Conservation (phyloP, 306 rosid genomes). For the Citrullus amarus region DNA sequence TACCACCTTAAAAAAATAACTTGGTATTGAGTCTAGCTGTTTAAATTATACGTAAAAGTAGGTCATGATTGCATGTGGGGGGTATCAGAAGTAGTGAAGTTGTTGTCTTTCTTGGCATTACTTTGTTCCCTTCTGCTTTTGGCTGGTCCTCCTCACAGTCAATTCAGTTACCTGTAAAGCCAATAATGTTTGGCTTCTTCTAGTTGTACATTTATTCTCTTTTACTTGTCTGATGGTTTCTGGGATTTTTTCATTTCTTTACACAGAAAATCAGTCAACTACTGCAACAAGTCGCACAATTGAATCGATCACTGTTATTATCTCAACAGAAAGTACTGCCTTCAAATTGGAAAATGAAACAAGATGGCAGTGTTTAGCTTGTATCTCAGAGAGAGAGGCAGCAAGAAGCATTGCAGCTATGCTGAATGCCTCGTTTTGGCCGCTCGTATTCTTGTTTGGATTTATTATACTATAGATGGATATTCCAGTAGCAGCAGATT, state of each 20-base stretch:
- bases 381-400: neutral
- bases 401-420: neutral
- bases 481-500: neutral
- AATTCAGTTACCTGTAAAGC: neutral
- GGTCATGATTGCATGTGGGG: neutral
- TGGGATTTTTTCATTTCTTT: neutral
- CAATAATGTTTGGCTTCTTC: neutral
- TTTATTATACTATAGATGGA: neutral
- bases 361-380: neutral
- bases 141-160: neutral
- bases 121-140: neutral
- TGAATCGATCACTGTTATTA: constrained; percentile 23
- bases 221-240: neutral
- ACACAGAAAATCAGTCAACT: constrained; percentile 29
- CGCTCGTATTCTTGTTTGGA: neutral
- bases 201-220: neutral
- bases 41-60: neutral
- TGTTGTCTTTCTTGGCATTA: neutral
- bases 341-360: constrained; percentile 9
- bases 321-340: constrained; percentile 19
- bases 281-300: constrained; percentile 22
- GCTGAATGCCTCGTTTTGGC: neutral
- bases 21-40: neutral
- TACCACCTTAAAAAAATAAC: neutral
- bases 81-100: neutral